Conservation (phyloP, 2,329 filamentous ascomycete genomes). For the Sodiomyces alkalinus region DNA sequence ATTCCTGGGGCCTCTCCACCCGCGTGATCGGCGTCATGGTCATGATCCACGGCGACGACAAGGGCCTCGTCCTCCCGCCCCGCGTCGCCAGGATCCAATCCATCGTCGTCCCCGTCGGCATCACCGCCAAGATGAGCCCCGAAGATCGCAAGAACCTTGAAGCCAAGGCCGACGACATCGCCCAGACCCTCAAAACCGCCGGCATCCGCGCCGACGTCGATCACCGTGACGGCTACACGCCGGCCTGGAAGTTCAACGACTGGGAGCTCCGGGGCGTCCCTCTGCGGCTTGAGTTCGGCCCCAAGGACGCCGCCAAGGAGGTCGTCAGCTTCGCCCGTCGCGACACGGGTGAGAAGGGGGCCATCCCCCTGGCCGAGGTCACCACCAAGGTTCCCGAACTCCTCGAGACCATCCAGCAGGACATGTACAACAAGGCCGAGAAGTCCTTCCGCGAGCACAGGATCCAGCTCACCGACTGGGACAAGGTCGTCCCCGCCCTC, state of each 20-base stretch:
- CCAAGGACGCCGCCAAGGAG: slow-evolving; percentile 77
- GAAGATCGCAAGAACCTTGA: slow-evolving; percentile 67
- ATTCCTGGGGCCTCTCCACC: slow-evolving; percentile 96
- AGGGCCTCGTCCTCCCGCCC: slow-evolving; percentile 85
- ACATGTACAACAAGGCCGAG: slow-evolving; percentile 67
- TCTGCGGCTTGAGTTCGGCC: slow-evolving; percentile 86
- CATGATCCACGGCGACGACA: slow-evolving; percentile 94
- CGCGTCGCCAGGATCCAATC: slow-evolving; percentile 76
- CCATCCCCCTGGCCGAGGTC: slow-evolving; percentile 61
- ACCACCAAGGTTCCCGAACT: slow-evolving; percentile 60
- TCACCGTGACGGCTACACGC: slow-evolving; percentile 78
- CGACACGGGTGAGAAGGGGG: slow-evolving; percentile 72
- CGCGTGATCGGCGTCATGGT: slow-evolving; percentile 98
- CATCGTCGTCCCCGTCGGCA: slow-evolving; percentile 80
- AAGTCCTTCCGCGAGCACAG: slow-evolving; percentile 66
- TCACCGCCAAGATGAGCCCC: slow-evolving; percentile 73
- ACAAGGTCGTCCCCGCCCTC: slow-evolving; percentile 76
- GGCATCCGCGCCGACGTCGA: slow-evolving; percentile 71
- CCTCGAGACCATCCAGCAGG: slow-evolving; percentile 77
- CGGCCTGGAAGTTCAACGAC: slow-evolving; percentile 97
- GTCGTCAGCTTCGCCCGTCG: slow-evolving; percentile 77
- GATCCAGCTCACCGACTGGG: slow-evolving; percentile 71
- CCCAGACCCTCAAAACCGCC: slow-evolving; percentile 51
- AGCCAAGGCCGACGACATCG: slow-evolving; percentile 59
- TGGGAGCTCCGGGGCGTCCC: slow-evolving; percentile 96